These are phyloP conservation scores for Hypseocharis bilobata DNA, from an alignment of 441 rosid species.

Conservation along the genomic window DNA sequence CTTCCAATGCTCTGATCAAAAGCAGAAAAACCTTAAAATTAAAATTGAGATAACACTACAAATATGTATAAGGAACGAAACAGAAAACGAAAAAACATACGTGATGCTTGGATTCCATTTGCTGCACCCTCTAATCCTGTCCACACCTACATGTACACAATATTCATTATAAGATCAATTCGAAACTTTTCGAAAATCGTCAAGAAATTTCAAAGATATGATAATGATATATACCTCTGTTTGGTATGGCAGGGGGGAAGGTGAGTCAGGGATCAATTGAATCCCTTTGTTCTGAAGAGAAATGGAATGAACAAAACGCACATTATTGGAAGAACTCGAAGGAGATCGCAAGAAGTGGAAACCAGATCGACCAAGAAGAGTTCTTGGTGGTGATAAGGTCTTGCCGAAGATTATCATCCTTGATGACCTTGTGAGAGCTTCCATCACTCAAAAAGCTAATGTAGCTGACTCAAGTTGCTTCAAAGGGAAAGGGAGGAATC, in stretches of 20 bases:
- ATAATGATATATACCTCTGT: slow-evolving; percentile 16
- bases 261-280: background rate
- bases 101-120: background rate
- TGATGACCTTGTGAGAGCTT: slow-evolving; percentile 22
- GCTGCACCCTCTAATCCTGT: slow-evolving; percentile 8
- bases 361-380: slow-evolving; percentile 18
- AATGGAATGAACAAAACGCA: slow-evolving; percentile 1
- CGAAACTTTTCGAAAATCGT: background rate
- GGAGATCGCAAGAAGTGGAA: too few relatives aligned
- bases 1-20: slow-evolving; percentile 19
- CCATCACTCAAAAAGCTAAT: slow-evolving; percentile 17
- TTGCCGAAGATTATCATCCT: slow-evolving; percentile 13
- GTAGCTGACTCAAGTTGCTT: too few relatives aligned
- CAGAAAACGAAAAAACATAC: slow-evolving; percentile 8
- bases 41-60: background rate
- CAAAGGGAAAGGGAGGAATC: background rate
- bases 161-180: slow-evolving; percentile 6
- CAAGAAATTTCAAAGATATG: background rate
- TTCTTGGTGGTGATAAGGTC: background rate
- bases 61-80: background rate
- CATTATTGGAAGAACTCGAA: slow-evolving; percentile 10
- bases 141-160: slow-evolving; percentile 13
- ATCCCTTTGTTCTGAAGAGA: slow-evolving; percentile 7
- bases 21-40: background rate
- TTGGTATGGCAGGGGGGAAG: slow-evolving; percentile 7